phyloP scores from a whole-genome alignment of 2,329 filamentous ascomycete genomes.

The Fusarium udum region DNA sequence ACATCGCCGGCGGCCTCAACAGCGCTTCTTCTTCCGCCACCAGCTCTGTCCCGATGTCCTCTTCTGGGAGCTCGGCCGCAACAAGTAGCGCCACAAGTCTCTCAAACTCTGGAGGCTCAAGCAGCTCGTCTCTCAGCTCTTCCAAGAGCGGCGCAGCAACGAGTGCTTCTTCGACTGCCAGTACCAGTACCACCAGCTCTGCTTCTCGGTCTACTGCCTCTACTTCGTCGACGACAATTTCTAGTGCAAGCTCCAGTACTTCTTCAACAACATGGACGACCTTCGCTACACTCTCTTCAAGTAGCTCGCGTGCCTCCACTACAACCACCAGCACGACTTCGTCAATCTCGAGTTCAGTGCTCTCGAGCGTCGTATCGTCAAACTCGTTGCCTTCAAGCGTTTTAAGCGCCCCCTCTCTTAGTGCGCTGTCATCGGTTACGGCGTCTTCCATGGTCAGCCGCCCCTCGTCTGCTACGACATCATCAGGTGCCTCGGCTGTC shows the following conservation, averaged over 20 bases:
- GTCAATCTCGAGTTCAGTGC: background rate
- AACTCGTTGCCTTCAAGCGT: background rate
- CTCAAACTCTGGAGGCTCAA: background rate
- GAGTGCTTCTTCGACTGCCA: background rate
- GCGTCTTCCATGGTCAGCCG: constrained; percentile 33
- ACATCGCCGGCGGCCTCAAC: background rate
- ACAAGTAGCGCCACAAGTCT: background rate
- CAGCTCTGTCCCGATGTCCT: rapidly evolving
- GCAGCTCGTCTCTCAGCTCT: background rate
- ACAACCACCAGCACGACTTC: background rate
- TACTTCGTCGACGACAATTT: background rate
- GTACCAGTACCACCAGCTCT: background rate
- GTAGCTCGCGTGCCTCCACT: background rate
- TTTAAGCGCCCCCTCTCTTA: constrained; percentile 25
- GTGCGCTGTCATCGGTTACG: background rate
- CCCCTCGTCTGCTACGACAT: constrained; percentile 6
- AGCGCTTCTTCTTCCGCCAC: background rate
- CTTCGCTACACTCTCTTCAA: background rate
- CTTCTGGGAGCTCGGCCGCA: background rate
- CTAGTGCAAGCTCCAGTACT: background rate
- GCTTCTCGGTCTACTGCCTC: background rate
- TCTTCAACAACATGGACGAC: constrained; percentile 4
- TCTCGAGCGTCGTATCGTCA: background rate
- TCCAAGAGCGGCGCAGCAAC: too few species aligned
- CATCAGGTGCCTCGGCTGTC: constrained; percentile 35